Evolutionary conservation across 768 basidiomycete genomes (phyloP).

Genomic region (Amanita fuliginea): DNA sequence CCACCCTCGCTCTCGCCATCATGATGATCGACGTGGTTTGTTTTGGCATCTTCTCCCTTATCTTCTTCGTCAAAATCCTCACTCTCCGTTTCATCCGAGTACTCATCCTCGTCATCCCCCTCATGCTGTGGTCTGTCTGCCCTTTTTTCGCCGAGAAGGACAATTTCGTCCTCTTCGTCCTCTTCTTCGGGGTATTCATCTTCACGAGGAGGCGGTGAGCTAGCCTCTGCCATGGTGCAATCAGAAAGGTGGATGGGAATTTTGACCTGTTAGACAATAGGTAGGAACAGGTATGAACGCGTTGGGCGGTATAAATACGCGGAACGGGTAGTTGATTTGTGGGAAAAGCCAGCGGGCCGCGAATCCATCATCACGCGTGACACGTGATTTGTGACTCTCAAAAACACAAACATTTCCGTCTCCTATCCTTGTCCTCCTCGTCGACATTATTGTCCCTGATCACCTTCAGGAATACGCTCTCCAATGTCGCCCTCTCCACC

Average conservation of each 20-base stretch:
- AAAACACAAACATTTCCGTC: neutral
- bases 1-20: slow-evolving; percentile 8
- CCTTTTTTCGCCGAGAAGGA: neutral
- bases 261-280: neutral
- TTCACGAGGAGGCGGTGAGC: neutral
- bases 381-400: neutral
- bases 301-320: neutral
- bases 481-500: slow-evolving; percentile 57
- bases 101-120: neutral
- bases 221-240: neutral
- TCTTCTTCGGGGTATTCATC: neutral
- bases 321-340: neutral
- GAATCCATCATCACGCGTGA: neutral
- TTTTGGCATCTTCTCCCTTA: slow-evolving; percentile 11
- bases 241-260: neutral
- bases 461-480: slow-evolving; percentile 65
- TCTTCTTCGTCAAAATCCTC: slow-evolving; percentile 12
- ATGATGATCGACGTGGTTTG: slow-evolving; percentile 10
- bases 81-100: slow-evolving; percentile 5
- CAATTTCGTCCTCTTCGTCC: neutral
- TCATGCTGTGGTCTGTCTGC: neutral
- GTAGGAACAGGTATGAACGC: neutral
- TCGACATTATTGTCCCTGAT: slow-evolving; percentile 49
- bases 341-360: neutral
- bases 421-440: slow-evolving; percentile 25